Evolutionary conservation across 305 asterid species (phyloP).

Genomic region (Euphrasia arctica): DNA sequence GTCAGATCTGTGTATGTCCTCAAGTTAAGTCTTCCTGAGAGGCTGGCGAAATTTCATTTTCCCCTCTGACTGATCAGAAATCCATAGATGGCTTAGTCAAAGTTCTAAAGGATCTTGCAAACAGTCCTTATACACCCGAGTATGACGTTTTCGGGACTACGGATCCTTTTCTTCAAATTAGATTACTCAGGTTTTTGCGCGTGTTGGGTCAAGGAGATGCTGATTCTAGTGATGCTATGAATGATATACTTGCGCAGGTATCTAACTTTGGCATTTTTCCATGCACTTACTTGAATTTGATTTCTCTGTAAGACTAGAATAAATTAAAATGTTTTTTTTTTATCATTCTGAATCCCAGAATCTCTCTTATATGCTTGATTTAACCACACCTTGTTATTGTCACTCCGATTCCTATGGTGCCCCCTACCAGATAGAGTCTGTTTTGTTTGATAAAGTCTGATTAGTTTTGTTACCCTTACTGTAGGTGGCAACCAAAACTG

Average conservation of each 20-base stretch:
- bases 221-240: slow-evolving; percentile 95
- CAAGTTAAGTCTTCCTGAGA: slow-evolving; percentile 17
- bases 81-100: slow-evolving; percentile 91
- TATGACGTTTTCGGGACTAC: slow-evolving; percentile 92
- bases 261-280: slow-evolving; percentile 22
- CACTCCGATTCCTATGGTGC: no score
- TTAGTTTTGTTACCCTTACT: slow-evolving; percentile 25
- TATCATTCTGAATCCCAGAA: neutral
- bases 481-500: slow-evolving; percentile 98
- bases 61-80: slow-evolving; percentile 50
- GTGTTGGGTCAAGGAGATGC: slow-evolving; percentile 91
- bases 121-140: slow-evolving; percentile 96
- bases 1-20: slow-evolving; percentile 17
- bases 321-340: no score
- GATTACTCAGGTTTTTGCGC: slow-evolving; percentile 77
- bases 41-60: slow-evolving; percentile 22
- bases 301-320: neutral
- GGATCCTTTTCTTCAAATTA: slow-evolving; percentile 91
- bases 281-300: slow-evolving; percentile 7
- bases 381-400: no score
- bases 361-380: neutral
- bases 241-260: slow-evolving; percentile 98
- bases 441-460: neutral
- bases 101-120: slow-evolving; percentile 86
- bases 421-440: neutral